phyloP scores from a whole-genome alignment of 352 stramenopile genomes.

The Globisporangium spinosum region DNA sequence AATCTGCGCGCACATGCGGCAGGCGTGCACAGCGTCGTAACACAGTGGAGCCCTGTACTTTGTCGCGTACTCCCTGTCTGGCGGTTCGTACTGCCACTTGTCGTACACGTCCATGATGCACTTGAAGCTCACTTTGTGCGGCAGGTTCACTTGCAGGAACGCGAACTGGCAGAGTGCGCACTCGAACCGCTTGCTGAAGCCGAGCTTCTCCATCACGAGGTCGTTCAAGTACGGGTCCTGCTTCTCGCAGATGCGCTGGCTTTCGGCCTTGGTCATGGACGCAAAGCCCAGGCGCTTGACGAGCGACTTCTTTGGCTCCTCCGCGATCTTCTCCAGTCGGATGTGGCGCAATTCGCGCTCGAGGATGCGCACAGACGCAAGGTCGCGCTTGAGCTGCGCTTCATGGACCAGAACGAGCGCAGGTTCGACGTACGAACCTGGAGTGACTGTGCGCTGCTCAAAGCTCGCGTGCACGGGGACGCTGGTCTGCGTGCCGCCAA shows the following conservation, averaged over 20 bases:
- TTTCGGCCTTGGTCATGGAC: slow-evolving; percentile 22
- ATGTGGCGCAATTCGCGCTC: slow-evolving; percentile 54
- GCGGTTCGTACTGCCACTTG: slow-evolving; percentile 49
- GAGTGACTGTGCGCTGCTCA: slow-evolving; percentile 12
- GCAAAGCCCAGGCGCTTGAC: slow-evolving; percentile 24
- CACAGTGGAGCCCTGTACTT: slow-evolving; percentile 63
- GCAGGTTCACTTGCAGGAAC: slow-evolving; percentile 56
- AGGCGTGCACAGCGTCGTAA: slow-evolving; percentile 70
- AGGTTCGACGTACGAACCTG: slow-evolving; percentile 32
- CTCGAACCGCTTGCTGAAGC: slow-evolving; percentile 53
- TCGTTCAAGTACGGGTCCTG: slow-evolving; percentile 46
- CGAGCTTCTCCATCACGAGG: slow-evolving; percentile 54
- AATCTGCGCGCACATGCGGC: slow-evolving; percentile 71
- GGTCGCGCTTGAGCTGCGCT: slow-evolving; percentile 44
- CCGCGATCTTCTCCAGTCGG: slow-evolving; percentile 34
- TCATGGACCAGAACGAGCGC: slow-evolving; percentile 38
- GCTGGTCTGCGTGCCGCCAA: slow-evolving; percentile 11
- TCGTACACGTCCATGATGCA: slow-evolving; percentile 75
- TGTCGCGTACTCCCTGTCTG: slow-evolving; percentile 34
- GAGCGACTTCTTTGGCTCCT: slow-evolving; percentile 18
- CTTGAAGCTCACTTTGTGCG: slow-evolving; percentile 70
- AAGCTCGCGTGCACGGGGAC: slow-evolving; percentile 12
- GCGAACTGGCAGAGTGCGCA: slow-evolving; percentile 60
- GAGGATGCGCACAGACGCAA: slow-evolving; percentile 35
- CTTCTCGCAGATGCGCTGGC: slow-evolving; percentile 20